Base-by-base conservation (phyloP, 1,284 basidiomycete species). In the Moesziomyces parantarcticus region DNA sequence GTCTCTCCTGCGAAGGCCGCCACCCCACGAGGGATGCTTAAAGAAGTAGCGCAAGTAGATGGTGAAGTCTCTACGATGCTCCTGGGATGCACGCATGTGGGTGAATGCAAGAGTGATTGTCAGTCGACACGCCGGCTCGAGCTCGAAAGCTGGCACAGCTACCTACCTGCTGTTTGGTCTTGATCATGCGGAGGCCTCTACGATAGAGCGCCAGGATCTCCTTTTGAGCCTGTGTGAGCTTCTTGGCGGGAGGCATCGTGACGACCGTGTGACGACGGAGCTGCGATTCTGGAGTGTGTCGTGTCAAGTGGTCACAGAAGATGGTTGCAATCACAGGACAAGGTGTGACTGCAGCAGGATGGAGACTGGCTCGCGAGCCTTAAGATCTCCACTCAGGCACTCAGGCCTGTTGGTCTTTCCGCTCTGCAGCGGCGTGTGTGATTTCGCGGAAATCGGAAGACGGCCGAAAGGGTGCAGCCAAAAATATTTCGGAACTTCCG, bases 21-120 rank as follows among this genome's bases (percentile, higher is more conserved):
- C 81, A 36, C 81, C 81, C 72, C 73, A 74, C 5, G 65, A 67
- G 1, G 82, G 82, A 54, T 79, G 78, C 25, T 76, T 71, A 51
- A 83, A 83, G 46, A 77, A 79, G 61, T 83, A 80, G 21, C 82
- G 81, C 32, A 83, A 59, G 59, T 82, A 83, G 44, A 82, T 65
- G 32, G 68, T 75, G 46, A 83, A 83, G 57, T 77, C 62, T 32
- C 68, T 62, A 44, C 70, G 78, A 25, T 75, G 57, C 36, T 68
- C 61, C 81, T 83, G 65, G 1, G 6, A 39, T 39, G 14, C 1
- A 39, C 4, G 36, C 4, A 36, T 32, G 14, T 7, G 20, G 5
- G 14, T 13, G 5, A 23, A 22, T 36, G 16, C 11, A 14, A 43
- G 11, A 34, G 41, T 13, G 21, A 50, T n/a, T 51, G n/a, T 40